A percentile compares a stretch with the other conserved stretches of the same genome.
phyloP scores from a whole-genome alignment of 495 filamentous ascomycete genomes.

The Lasiosphaeria miniovina region DNA sequence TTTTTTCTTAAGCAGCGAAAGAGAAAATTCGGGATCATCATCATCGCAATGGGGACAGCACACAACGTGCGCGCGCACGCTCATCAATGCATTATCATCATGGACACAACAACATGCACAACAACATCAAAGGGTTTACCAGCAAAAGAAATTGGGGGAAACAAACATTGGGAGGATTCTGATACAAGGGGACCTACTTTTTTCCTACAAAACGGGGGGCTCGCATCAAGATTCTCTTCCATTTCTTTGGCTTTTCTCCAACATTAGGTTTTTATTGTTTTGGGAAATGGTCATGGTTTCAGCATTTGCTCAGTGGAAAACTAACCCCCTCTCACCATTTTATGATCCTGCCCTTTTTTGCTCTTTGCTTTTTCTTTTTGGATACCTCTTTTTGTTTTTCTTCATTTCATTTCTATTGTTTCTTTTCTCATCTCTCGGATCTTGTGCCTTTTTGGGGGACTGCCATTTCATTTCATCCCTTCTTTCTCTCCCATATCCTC shows the following conservation, averaged over 20 bases:
- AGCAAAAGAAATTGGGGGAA: background rate
- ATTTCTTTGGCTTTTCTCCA: constrained; percentile 3
- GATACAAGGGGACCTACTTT: constrained; percentile 8
- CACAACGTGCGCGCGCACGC: no score
- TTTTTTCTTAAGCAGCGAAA: constrained; percentile 4
- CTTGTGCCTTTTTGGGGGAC: background rate
- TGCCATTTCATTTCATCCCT: background rate
- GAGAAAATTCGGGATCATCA: constrained; percentile 13
- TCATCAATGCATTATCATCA: no score
- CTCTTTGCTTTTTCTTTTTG: background rate
- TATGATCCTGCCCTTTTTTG: background rate
- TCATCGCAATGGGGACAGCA: background rate
- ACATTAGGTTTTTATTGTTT: background rate
- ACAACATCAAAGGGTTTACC: background rate
- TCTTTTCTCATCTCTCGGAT: no score
- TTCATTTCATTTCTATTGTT: no score
- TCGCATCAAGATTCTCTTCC: constrained; percentile 10
- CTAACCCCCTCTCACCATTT: background rate
- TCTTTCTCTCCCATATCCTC: no score
- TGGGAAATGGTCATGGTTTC: no score
- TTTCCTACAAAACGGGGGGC: constrained; percentile 7
- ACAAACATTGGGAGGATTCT: constrained; percentile 2
- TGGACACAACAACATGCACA: background rate
- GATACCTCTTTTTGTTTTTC: background rate
- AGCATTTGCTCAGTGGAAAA: background rate